Conservation (phyloP, 2,329 filamentous ascomycete genomes). For the Aspergillaceae sp. region DNA sequence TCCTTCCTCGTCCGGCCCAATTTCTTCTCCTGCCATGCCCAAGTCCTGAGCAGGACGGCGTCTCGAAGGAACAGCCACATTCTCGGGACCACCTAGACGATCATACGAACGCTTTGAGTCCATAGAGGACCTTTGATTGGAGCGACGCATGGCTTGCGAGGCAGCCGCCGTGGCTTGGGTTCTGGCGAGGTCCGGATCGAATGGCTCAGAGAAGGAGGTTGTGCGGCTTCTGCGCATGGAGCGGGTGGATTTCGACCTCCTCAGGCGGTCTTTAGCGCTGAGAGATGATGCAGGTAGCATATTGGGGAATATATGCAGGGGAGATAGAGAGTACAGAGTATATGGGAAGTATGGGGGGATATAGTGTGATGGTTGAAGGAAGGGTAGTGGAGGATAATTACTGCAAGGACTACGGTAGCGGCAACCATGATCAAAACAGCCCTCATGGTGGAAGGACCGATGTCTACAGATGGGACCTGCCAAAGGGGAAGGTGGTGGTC, state of each 20-base stretch:
- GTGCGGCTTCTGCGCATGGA: constrained; percentile 26
- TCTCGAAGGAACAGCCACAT: constrained; percentile 17
- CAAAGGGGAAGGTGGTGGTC: too few species aligned
- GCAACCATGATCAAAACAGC: too few species aligned
- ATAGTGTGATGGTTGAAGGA: constrained; percentile 5
- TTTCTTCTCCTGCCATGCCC: too few species aligned
- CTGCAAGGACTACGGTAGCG: too few species aligned
- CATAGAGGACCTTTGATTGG: constrained; percentile 19
- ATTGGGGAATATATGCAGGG: constrained; percentile 5
- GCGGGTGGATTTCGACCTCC: constrained; percentile 31
- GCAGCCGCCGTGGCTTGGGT: constrained; percentile 35
- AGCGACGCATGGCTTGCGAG: constrained; percentile 34
- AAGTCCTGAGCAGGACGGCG: constrained; percentile 6
- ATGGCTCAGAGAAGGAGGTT: constrained; percentile 14
- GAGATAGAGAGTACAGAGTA: too few species aligned
- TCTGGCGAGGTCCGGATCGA: constrained; percentile 23
- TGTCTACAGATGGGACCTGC: too few species aligned
- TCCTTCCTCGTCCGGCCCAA: neutral
- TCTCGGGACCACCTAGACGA: constrained; percentile 19
- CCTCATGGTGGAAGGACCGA: too few species aligned
- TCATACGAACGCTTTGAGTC: constrained; percentile 21
- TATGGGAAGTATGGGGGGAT: constrained; percentile 3
- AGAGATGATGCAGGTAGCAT: constrained; percentile 22
- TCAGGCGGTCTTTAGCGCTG: constrained; percentile 22
- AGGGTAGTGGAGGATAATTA: neutral